Conservation (phyloP, 139 green algal species). For the Tetraselmis chui region DNA sequence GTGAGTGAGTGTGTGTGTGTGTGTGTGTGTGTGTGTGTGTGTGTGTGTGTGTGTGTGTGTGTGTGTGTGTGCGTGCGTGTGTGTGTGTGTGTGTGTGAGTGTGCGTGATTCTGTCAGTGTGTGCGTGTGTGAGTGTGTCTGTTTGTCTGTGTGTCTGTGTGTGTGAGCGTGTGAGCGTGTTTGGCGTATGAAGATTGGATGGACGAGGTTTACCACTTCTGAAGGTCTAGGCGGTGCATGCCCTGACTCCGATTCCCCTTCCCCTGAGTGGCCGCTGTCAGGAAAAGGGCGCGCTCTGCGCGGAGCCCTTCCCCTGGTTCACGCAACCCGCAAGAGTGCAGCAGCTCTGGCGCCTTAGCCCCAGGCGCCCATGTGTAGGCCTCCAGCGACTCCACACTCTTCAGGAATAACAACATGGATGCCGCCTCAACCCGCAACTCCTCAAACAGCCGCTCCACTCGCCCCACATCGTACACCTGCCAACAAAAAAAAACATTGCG, state of each 20-base stretch:
- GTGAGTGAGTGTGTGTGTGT: no score
- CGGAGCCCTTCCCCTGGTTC: not conserved
- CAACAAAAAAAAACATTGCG: no score
- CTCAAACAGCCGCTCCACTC: slow-evolving; percentile 41
- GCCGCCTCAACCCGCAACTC: slow-evolving; percentile 39
- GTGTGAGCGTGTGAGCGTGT: no score
- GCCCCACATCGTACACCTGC: slow-evolving; percentile 44
- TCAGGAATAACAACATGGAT: slow-evolving; percentile 57
- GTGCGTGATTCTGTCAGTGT: no score
- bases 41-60: no score
- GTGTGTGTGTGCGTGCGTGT: no score
- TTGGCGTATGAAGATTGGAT: no score
- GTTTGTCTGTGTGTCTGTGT: no score
- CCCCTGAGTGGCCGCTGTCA: not conserved
- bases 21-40: no score
- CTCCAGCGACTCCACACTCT: slow-evolving; percentile 22
- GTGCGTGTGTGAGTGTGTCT: no score
- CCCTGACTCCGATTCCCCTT: not conserved
- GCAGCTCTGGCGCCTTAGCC: not conserved
- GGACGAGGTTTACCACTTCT: not conserved
- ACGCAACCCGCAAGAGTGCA: not conserved
- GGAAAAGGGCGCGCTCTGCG: not conserved
- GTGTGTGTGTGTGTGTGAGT: no score
- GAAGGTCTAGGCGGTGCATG: not conserved
- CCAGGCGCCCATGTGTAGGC: not conserved